Evolutionary conservation across 306 rosid genomes (phyloP), one percentile per base, ranked within the genome.

Genomic region (Rosa chinensis): DNA sequence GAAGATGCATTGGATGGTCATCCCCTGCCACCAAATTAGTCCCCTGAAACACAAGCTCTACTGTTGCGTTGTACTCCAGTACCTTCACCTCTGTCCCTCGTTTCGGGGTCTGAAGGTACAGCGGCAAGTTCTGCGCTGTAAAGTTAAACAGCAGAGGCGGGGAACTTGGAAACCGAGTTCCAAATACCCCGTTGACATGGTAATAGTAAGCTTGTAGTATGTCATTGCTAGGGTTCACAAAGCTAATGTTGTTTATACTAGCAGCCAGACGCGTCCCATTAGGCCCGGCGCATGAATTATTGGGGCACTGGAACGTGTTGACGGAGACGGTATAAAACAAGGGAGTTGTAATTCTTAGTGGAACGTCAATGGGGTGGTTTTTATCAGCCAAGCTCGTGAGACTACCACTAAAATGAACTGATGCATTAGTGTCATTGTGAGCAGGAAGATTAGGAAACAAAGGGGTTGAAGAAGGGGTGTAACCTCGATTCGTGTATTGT

Each of bases 1-100:
- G 87, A 8, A 84, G 76, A 76, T 83, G 86, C 81, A 83, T 79
- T 6, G 86, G 86, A 79, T 83, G 86, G 18, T 79, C 81, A 70
- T 37, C 74, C 37, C 80, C 83, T 13, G 45, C 78, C n/a, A 70
- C 62, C 76, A 83, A 14, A 75, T 53, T 79, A 8, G 86, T 79
- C 52, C 80, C 86, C 21, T 83, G 86, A 32, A 83, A 75, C 17
- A 79, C 83, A 74, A 83, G 20, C 73, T 83, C 83, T 63, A 83
- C 86, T 0, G 66, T 74, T 0, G 80, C 16, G 17, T 69, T 75
- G 53, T 79, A 83, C 17, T 79, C 52, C 71, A 83, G 45, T 62
- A 83, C 32, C 77, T 83, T 69, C 74, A 83, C 77, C 70, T 79
- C 73, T 2, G 83, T 83, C 52, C 74, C 83, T 25, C 7, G 61